Base-by-base conservation (phyloP, 1,284 basidiomycete genomes). In the Puccinia horiana region DNA sequence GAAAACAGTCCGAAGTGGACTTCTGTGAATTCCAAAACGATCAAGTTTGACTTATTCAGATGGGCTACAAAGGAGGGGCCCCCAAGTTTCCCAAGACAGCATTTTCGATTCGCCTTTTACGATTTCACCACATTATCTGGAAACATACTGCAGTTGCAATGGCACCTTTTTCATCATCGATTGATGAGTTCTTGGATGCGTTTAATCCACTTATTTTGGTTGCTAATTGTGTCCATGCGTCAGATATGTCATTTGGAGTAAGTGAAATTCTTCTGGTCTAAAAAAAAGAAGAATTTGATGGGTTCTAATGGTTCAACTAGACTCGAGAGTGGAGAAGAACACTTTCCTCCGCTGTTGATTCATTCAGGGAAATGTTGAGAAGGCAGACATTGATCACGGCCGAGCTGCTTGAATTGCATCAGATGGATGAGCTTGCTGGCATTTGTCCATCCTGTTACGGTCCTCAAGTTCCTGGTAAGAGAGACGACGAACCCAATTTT, bases 141-240 rank as follows among this genome's bases (percentile, higher is more conserved):
- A 69, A 69, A 37, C 3, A n/a, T n/a, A 69, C 29, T 42, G 37
- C 40, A 2, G 65, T 69, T 69, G 65, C 65, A 42, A 69, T 69
- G 65, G 23, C 18, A 1, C 40, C 65, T 29, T 69, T 69, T 44
- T 69, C 65, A 16, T 42, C 42, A 32, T 52, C 75, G n/a, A 76
- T 76, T 26, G 75, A 76, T 26, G 75, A 76, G 40, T 76, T 69
- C 65, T 32, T 69, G 8, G 40, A 69, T 69, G 2, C 65, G 42
- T 47, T 9, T 12, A 69, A 69, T n/a, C 65, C 37, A 1, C 65
- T 69, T 6, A 69, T 69, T n/a, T 44, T 69, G 42, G 65, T 69
- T 6, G 9, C 5, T 23, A 42, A 69, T 37, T n/a, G 23, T n/a
- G 14, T 1, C n/a, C 37, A 69, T 11, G 40, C 12, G 11, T 12